Evolutionary conservation across 2,329 filamentous ascomycete genomes (phyloP).

Genomic region (Aureobasidium subglaciale): DNA sequence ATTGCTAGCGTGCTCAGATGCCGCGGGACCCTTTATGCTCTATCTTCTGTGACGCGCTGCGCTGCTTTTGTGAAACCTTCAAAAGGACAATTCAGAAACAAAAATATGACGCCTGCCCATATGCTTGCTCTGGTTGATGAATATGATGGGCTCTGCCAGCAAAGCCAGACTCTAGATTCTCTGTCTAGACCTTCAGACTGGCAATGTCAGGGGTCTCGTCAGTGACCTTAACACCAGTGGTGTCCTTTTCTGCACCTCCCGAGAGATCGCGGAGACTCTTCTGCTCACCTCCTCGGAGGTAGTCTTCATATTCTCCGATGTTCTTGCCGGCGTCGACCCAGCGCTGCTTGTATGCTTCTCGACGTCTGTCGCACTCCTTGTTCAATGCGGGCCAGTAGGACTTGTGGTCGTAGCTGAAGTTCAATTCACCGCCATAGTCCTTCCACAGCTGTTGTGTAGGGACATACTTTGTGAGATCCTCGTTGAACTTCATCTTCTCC

Average conservation of each 20-base stretch:
- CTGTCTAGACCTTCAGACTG: slow-evolving; percentile 19
- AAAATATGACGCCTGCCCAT: slow-evolving; percentile 5
- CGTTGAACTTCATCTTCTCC: slow-evolving; percentile 96
- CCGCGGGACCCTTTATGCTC: neutral
- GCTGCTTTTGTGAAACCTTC: neutral
- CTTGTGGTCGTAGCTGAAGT: slow-evolving; percentile 86
- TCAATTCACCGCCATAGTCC: slow-evolving; percentile 67
- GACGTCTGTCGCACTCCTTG: slow-evolving; percentile 59
- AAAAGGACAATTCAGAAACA: neutral
- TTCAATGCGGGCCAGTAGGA: slow-evolving; percentile 84
- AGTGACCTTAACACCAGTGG: slow-evolving; percentile 15
- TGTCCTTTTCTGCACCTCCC: slow-evolving; percentile 16
- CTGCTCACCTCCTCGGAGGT: slow-evolving; percentile 63
- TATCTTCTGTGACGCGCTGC: neutral
- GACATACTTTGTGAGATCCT: slow-evolving; percentile 76
- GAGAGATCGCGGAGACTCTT: slow-evolving; percentile 22
- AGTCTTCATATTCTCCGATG: slow-evolving; percentile 81
- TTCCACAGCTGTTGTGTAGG: slow-evolving; percentile 77
- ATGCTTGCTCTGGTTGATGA: neutral
- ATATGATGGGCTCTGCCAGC: slow-evolving; percentile 1
- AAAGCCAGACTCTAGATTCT: neutral
- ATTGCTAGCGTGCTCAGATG: neutral
- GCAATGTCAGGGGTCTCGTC: slow-evolving; percentile 19
- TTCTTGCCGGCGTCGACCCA: slow-evolving; percentile 76
- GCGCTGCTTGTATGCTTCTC: slow-evolving; percentile 55